Evolutionary conservation across 257 asterid species (phyloP), one percentile per base, ranked within the genome.

Genomic region (Vinca minor): DNA sequence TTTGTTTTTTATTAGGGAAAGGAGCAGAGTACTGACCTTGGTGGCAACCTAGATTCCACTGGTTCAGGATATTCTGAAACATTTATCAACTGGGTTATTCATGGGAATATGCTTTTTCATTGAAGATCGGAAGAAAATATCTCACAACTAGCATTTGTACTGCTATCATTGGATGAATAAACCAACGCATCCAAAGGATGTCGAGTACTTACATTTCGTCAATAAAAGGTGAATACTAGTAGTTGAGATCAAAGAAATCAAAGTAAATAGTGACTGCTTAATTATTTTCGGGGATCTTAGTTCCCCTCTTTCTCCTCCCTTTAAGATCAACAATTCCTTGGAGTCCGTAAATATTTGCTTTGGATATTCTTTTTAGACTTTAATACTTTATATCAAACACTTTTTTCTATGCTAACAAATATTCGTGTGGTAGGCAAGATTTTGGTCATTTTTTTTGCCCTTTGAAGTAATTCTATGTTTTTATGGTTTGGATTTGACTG

Each of bases 41-140:
- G 69, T n/a, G n/a, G n/a, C 41, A 73, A 75, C 20, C 35, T 69
- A 47, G 52, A 68, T 78, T 66, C 79, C 48, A 67, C 65, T 64
- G 52, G 42, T 12, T 8, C 71, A 2, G 87, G 70, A 67, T 86
- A 66, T 63, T 83, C 95, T 3, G 86, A 85, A 60, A 76, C 75
- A 70, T 89, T 92, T 60, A 77, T 77, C 67, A 73, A 78, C 4
- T 92, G 96, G 97, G 95, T n/a, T n/a, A n/a, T n/a, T n/a, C 42
- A 78, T 18, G 94, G 85, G 34, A 74, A 77, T 59, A 63, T 77
- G 76, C 78, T 81, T 47, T 84, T 83, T 62, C 85, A 76, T 63
- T 83, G 81, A 86, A 49, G 66, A 48, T 48, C 42, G n/a, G 23
- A n/a, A n/a, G 8, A 34, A 29, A 58, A 59, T 50, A 68, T 34